Evolutionary conservation across 1,284 basidiomycete genomes (phyloP), one percentile per base, ranked within the genome.

Genomic region (Inonotus hispidus): DNA sequence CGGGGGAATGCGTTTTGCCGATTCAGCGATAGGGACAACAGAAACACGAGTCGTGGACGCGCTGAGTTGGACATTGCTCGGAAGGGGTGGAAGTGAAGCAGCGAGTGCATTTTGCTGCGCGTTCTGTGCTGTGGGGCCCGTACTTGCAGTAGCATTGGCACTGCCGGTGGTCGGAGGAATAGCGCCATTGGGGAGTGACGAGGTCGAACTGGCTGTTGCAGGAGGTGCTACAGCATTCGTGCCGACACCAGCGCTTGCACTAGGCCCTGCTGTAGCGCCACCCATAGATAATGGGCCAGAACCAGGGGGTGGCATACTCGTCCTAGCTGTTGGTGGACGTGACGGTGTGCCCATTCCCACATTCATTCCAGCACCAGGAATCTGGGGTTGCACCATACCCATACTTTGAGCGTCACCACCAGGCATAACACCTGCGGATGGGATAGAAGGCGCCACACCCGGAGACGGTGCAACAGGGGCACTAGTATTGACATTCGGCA

Each of bases 21-120:
- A 78, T 56, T 81, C 77, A 55, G 75, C 71, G 46, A 85, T 75
- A 2, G 89, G 86, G 1, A 93, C 80, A 57, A 81, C 73, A 8
- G 82, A 81, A 54, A 92, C 78, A 19, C 79, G 78, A 5, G 90
- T 92, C 56, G 85, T 82, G 38, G 78, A 76, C 27, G 82, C 79
- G 69, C 87, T 85, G 60, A 86, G 76, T 7, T 77, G 76, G 13
- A 79, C 68, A 67, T 73, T 60, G 64, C 75, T 59, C 64, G 74
- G 74, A 59, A 74, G 71, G 23, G 69, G 72, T 43, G 68, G 67
- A 58, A 50, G 67, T 58, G 16, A 65, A 52, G 19, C 57, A 13
- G 53, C 52, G 19, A 54, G 38, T 7, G 49, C 38, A 23, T 23
- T 23, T 23, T 41, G 47, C n/a, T 32, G 47, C 32, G 23, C 38